Evolutionary conservation across 192 early-diverging fungal genomes (phyloP), one percentile per base, ranked within the genome.

Genomic region (Chytriomyces confervae): DNA sequence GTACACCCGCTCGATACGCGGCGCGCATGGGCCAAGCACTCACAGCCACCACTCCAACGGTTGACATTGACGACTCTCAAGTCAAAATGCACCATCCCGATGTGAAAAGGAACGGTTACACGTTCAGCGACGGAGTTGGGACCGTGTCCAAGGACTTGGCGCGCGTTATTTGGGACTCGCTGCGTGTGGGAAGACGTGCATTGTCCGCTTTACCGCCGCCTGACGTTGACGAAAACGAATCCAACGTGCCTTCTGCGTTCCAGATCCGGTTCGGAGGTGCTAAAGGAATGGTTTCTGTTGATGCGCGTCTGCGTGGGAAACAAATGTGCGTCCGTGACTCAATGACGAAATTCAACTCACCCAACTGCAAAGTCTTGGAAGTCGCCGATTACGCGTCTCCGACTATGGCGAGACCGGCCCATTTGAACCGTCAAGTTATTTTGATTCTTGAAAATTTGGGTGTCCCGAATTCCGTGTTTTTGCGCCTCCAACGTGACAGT

Each of bases 361-460:
- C 85, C 0, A 50, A 60, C 0, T 87, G 88, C 66, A 69, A 68
- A 5, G 80, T 80, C 0, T 73, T 93, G 1, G 92, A 93, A 65
- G 80, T 93, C 13, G 86, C 88, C 20, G 82, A 81, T 45, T 80
- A 80, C 0, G 89, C 92, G 11, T 62, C 48, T 0, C 67, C 70
- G 48, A 86, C 88, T 43, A 69, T 85, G 5, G 13, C 16, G 53
- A 13, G 53, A 20, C 13, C 13, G 3, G 81, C 84, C 0, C 89
- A 84, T 60, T 77, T 93, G 1, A 93, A 93, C 75, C 79, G 90
- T 7, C 92, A 93, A 57, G 82, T 89, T 20, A 92, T 92, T 72
- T 86, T 88, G 0, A 71, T 93, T 0, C 64, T 93, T 6, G 77
- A 86, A 4, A 49, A 77, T 11, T 79, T 93, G 4, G 90, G 89